A percentile compares a stretch with the other conserved stretches of the same genome.
These are phyloP conservation scores for Solanum microdontum DNA, from an alignment of 257 asterid genomes.

Conservation along the genomic window DNA sequence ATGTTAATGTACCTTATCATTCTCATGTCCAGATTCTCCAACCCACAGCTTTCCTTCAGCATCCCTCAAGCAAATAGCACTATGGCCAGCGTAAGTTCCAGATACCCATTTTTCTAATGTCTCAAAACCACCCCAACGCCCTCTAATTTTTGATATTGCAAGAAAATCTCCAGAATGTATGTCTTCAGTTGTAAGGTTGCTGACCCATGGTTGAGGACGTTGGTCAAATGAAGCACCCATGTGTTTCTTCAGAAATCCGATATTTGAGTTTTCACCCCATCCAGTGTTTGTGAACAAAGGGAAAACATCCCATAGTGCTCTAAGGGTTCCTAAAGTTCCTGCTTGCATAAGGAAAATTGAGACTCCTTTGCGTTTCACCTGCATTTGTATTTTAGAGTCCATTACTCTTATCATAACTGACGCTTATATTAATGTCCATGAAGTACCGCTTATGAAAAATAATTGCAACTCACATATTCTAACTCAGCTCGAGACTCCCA, in stretches of 20 bases:
- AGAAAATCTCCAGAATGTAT: conserved; percentile 83
- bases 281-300: conserved; percentile 65
- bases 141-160: conserved; percentile 69
- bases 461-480: conserved; percentile 52
- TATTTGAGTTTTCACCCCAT: conserved; percentile 74
- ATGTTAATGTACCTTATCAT: conserved; percentile 44
- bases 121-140: conserved; percentile 94
- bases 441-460: not conserved
- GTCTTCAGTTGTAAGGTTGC: conserved; percentile 42
- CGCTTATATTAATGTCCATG: not conserved
- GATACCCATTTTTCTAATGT: conserved; percentile 87
- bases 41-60: conserved; percentile 77
- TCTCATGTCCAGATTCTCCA: conserved; percentile 84
- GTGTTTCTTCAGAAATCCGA: conserved; percentile 67
- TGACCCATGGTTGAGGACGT: conserved; percentile 83
- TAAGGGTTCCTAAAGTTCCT: conserved; percentile 66
- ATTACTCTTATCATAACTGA: not conserved
- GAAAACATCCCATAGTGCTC: conserved; percentile 78
- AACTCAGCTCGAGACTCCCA: conserved; percentile 76
- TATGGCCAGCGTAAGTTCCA: conserved; percentile 80
- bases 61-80: conserved; percentile 80
- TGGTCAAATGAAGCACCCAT: conserved; percentile 69
- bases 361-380: conserved; percentile 68
- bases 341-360: conserved; percentile 83
- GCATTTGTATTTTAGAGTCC: not conserved